Base-by-base conservation (phyloP, 768 basidiomycete genomes). In the Auriscalpium microsporum region DNA sequence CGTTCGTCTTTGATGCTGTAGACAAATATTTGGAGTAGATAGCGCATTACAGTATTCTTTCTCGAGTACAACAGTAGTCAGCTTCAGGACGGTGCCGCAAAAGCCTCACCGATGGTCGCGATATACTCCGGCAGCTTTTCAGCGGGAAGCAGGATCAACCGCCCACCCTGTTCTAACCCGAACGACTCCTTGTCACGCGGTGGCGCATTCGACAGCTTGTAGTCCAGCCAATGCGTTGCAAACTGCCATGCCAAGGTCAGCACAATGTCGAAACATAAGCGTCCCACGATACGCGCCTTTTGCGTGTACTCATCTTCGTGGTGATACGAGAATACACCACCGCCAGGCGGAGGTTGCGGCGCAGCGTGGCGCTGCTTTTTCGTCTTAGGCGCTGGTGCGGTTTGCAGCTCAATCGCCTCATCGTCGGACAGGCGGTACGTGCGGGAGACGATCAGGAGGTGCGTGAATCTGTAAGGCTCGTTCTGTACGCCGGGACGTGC, bases 221-320 rank as follows among this genome's bases (percentile, higher is more conserved):
- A 86, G 34, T 83, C 79, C 50, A 83, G 62, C 1, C 76, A 68
- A 55, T 79, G 74, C 1, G 72, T 63, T 1, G 85, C 78, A 52
- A 76, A 67, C 81, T 87, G 62, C 34, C 19, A 21, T 36, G 28
- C 53, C 46, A 42, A 6, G 36, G 11, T 28, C 14, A 50, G 38
- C 9, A 36, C 13, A 19, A 54, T 45, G 47, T 21, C 11, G 28
- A 16, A n/a, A 47, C 33, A 40, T 17, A 57, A 21, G 47, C 34
- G 54, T 13, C 28, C 48, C 21, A 48, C 46, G 11, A 62, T 21
- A 58, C 79, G 46, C 50, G 89, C 90, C 73, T 81, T 70, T 54
- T 78, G 76, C 51, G 93, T 82, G 44, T 74, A 74, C 44, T 85
- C 84, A 68, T 96, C 94, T 67, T 96, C 94, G 0, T 87, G 84